A percentile compares a stretch with the other conserved stretches of the same genome.
Evolutionary conservation across 352 stramenopile genomes (phyloP).

Genomic region (Phytophthora capsici): DNA sequence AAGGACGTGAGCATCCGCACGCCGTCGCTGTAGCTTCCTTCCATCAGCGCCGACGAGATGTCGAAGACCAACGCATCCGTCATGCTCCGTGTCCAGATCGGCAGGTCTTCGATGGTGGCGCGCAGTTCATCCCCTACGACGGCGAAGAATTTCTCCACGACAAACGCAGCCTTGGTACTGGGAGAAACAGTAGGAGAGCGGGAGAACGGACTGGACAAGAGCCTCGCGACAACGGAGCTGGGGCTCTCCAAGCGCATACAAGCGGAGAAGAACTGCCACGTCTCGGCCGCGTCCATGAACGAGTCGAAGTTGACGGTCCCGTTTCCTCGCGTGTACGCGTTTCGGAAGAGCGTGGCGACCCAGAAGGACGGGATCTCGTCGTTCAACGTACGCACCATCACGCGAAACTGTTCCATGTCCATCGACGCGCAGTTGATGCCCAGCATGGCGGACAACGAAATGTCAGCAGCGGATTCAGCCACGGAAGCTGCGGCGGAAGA

Average conservation of each 20-base stretch:
- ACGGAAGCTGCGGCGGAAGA: conserved; percentile 31
- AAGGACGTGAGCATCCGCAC: conserved; percentile 65
- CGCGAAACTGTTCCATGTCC: conserved; percentile 92
- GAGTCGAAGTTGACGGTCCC: conserved; percentile 88
- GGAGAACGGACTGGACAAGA: conserved; percentile 27
- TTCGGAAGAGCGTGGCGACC: conserved; percentile 69
- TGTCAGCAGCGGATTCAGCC: conserved; percentile 19
- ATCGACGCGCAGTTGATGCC: conserved; percentile 58
- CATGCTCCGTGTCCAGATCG: conserved; percentile 64
- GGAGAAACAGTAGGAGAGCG: conserved; percentile 45
- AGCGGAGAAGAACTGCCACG: conserved; percentile 86
- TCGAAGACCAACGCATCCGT: conserved; percentile 61
- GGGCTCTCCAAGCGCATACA: conserved; percentile 84
- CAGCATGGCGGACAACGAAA: conserved; percentile 32
- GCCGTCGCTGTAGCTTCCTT: conserved; percentile 54
- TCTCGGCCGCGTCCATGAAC: conserved; percentile 88
- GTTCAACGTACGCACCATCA: conserved; percentile 88
- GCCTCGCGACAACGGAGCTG: conserved; percentile 45
- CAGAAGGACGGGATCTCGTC: conserved; percentile 72
- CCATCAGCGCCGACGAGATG: conserved; percentile 54
- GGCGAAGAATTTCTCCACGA: conserved; percentile 64
- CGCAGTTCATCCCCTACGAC: conserved; percentile 56
- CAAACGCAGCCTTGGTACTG: conserved; percentile 51
- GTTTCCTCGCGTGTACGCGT: conserved; percentile 67
- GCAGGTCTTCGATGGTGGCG: conserved; percentile 42